Base-by-base conservation (phyloP, 805 yeast genomes). In the Barnettozyma populi region DNA sequence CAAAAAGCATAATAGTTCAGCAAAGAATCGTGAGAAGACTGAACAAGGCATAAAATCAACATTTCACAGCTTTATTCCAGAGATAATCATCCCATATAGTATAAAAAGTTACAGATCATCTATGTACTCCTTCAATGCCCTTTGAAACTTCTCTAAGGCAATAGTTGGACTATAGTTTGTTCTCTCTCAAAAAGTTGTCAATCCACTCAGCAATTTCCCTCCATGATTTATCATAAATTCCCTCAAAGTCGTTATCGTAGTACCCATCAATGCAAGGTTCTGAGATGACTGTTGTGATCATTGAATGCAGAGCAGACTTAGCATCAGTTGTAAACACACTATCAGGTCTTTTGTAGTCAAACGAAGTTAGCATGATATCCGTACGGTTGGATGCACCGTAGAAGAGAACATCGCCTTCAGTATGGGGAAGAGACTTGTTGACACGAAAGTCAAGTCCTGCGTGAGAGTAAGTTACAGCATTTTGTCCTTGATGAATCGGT, bases 381-480 rank as follows among this genome's bases (percentile, higher is more conserved):
- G 45, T 18, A 27, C 50, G 39, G 42, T 52, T 40, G 5, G 62
- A 44, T 1, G 52, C 46, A 29, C 62, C 62, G 8, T 45, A 35
- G 42, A 43, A 59, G 4, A 9, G 23, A 23, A 59, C 53, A 32
- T 53, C 45, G 7, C 50, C 44, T 6, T 46, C 45, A 1, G 67
- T 63, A 43, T 65, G 71, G 35, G 71, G 71, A 37, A 69, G 61
- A 2, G 68, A 64, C 11, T 64, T 66, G 4, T 54, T 69, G 59
- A 55, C 49, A 60, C 47, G 66, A 59, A 57, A 68, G 59, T 48
- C 46, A 56, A 52, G 66, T 57, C 61, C 72, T 57, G 53, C 60
- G 56, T 54, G 73, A 59, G 48, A 67, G 59, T 55, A 56, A 52
- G 9, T 48, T 49, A 18, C 68, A 2, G 71, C 66, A 18, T 18